Conservation (phyloP, 129 eudicot genomes). For the Chrysanthemum lavandulifolium region DNA sequence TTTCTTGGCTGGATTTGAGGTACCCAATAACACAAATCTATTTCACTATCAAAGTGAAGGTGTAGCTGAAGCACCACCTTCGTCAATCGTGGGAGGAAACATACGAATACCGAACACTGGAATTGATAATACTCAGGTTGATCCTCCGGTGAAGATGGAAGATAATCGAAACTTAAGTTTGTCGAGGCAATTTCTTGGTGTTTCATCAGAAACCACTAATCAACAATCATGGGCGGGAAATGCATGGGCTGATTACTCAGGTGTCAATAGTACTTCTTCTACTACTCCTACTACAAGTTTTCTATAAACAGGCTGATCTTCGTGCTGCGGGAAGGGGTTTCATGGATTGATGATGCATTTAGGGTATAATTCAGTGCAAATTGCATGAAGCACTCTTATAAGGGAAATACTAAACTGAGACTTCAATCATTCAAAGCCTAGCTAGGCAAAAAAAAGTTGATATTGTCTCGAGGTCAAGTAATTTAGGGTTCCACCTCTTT, state of each 20-base stretch:
- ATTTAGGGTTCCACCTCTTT: slow-evolving; percentile 15
- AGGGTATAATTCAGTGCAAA: slow-evolving; percentile 24
- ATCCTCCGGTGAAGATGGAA: slow-evolving; percentile 54
- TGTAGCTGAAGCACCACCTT: slow-evolving; percentile 33
- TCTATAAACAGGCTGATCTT: slow-evolving; percentile 24
- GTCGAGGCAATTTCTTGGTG: slow-evolving; percentile 41
- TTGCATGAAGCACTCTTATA: slow-evolving; percentile 27
- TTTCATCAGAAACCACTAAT: slow-evolving; percentile 30
- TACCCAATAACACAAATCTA: slow-evolving; percentile 33
- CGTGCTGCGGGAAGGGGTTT: neutral
- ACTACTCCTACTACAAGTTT: slow-evolving; percentile 56
- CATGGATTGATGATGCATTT: slow-evolving; percentile 13
- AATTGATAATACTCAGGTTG: slow-evolving; percentile 10
- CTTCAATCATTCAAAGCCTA: slow-evolving; percentile 27
- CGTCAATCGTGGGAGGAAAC: slow-evolving; percentile 33
- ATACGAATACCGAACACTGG: slow-evolving; percentile 29
- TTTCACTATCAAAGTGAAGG: slow-evolving; percentile 52
- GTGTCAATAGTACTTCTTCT: slow-evolving; percentile 38
- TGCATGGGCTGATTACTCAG: slow-evolving; percentile 60
- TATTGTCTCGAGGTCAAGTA: slow-evolving; percentile 19
- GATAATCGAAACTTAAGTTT: slow-evolving; percentile 37
- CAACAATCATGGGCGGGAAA: slow-evolving; percentile 60
- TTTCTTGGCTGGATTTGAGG: slow-evolving; percentile 48
- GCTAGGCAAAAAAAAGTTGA: slow-evolving; percentile 17
- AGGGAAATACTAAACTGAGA: slow-evolving; percentile 25